Base-by-base conservation (phyloP, 176 grass and related monocot species). In the Pontederia paniculata region DNA sequence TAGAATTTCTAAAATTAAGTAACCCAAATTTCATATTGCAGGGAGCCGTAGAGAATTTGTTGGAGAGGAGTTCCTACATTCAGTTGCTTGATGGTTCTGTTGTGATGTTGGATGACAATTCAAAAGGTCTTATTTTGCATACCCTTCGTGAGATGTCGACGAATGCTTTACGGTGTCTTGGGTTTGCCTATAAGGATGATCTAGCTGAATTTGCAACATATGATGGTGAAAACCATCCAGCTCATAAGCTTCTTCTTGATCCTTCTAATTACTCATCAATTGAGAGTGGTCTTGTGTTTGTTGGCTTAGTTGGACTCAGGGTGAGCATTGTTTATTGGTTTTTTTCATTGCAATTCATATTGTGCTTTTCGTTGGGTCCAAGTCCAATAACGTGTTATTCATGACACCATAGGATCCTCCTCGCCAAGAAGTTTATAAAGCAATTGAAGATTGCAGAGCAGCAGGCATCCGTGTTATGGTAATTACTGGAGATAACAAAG, bases 401-500 rank as follows among this genome's bases (percentile, higher is more conserved):
- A 37, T 37, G n/a, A 0, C 28, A 61, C 44, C 21, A 21, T 46
- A 98, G 93, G 93, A 98, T 81, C 93, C 93, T 78, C 93, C 93
- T 25, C 82, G 93, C 69, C 74, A 88, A 77, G 93, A 98, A 68
- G 93, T 98, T 9, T 91, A 56, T 66, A 58, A 79, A 65, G 86
- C 93, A 72, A 91, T 98, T 77, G 93, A 91, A 76, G 93, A 98
- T 63, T 98, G 93, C 65, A 81, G 86, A 81, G 86, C 83, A 60
- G 93, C 93, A 0, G 93, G 86, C 21, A 98, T 98, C 66, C 77
- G 75, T 61, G 93, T 98, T 42, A 91, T 98, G 93, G 93, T 98
- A 22, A 98, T 98, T 67, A 98, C 93, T 45, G 93, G 93, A 59
- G 93, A 98, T 72, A 91, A 98, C 72, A 98, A 98, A 76, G 93